Evolutionary conservation across 73 alveolate species (phyloP).

Genomic region (Urostyla sp.): DNA sequence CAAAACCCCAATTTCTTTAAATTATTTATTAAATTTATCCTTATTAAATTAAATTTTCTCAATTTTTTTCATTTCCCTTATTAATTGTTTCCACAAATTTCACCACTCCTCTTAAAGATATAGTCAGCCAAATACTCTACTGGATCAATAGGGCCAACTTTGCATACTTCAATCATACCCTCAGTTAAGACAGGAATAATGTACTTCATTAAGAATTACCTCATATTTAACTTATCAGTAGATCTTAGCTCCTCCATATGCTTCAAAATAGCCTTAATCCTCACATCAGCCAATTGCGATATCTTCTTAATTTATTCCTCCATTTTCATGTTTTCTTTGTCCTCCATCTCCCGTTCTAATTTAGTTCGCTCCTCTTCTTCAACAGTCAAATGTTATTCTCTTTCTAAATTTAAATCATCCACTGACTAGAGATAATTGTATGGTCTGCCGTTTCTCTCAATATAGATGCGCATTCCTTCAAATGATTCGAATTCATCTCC

Average conservation of each 20-base stretch:
- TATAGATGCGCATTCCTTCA: constrained; percentile 93
- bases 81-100: neutral
- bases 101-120: constrained; percentile 75
- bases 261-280: constrained; percentile 75
- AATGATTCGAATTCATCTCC: constrained; percentile 85
- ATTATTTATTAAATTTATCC: no score
- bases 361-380: constrained; percentile 67
- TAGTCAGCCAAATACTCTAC: constrained; percentile 95
- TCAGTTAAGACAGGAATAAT: constrained; percentile 94
- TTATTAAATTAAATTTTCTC: no score
- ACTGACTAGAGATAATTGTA: constrained; percentile 85
- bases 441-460: constrained; percentile 98
- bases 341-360: constrained; percentile 47
- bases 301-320: constrained; percentile 71
- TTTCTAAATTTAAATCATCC: constrained; percentile 77
- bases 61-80: no score
- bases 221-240: constrained; percentile 76
- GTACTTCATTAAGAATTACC: constrained; percentile 93
- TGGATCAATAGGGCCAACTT: constrained; percentile 97
- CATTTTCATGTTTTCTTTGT: constrained; percentile 58
- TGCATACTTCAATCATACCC: constrained; percentile 95
- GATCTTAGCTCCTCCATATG: constrained; percentile 82
- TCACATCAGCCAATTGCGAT: constrained; percentile 80
- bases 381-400: constrained; percentile 77
- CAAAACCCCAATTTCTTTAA: no score